These are phyloP conservation scores for Cymodocea nodosa DNA, from an alignment of 116 monocot genomes.

Conservation along the genomic window DNA sequence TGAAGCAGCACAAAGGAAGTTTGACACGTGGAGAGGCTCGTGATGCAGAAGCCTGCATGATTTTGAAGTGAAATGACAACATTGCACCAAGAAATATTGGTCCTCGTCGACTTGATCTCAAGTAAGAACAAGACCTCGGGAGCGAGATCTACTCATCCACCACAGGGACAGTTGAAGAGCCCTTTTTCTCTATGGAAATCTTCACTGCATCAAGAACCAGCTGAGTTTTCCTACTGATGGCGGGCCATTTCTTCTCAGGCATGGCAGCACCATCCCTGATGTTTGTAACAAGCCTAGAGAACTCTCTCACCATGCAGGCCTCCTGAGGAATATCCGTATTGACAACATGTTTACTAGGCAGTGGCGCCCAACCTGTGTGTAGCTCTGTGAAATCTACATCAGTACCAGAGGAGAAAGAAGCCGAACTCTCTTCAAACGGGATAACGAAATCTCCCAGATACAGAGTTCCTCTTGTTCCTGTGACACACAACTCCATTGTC, in stretches of 20 bases:
- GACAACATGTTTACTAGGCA: conserved; percentile 42
- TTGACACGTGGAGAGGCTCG: too few species aligned
- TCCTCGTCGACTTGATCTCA: too few species aligned
- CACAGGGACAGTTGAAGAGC: conserved; percentile 24
- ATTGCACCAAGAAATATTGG: too few species aligned
- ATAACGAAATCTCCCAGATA: conserved; percentile 38
- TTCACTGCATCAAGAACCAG: conserved; percentile 78
- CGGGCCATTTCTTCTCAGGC: conserved; percentile 55
- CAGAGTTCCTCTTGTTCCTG: conserved; percentile 56
- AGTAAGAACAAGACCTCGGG: too few species aligned
- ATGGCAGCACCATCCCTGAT: conserved; percentile 27
- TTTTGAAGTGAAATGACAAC: too few species aligned
- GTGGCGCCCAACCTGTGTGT: conserved; percentile 29
- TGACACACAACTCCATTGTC: conserved; percentile 35
- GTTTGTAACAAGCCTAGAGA: conserved; percentile 40
- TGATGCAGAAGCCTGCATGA: too few species aligned
- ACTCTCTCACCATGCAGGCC: conserved; percentile 61
- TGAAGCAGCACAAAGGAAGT: too few species aligned
- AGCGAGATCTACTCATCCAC: background rate
- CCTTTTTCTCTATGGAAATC: conserved; percentile 45
- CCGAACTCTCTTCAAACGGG: conserved; percentile 45
- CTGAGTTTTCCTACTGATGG: conserved; percentile 68
- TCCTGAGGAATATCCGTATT: conserved; percentile 58
- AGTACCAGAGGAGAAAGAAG: conserved; percentile 23
- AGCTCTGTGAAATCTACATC: conserved; percentile 32